Evolutionary conservation across 192 early-diverging fungal species (phyloP), one percentile per base, ranked within the genome.

Genomic region (Rhizophagus sp.): DNA sequence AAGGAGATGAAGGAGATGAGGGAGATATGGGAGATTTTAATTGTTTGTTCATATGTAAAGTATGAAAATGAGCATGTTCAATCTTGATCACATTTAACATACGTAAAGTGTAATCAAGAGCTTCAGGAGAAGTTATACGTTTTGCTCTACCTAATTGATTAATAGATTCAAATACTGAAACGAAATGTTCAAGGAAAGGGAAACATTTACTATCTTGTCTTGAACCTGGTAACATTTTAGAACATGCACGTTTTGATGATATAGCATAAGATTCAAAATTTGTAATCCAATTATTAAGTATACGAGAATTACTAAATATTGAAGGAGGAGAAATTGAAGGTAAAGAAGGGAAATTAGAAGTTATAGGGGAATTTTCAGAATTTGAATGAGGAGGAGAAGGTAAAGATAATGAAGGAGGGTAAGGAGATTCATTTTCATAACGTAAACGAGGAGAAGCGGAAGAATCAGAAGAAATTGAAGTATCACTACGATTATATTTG

Each of bases 51-150:
- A 44, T 41, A 2, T 70, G 68, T 61, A 75, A 62, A 49, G 24
- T 61, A 30, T 75, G 73, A 75, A 10, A 75, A 36, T 75, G 73
- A 5, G 73, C 24, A 75, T 75, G 73, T 33, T 75, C 73, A 30
- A 75, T 22, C 39, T 75, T 75, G 49, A 75, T 75, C 2, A 75
- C 73, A 34, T 75, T 75, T 75, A 75, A 75, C 73, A 75, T 75
- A 30, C 73, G 44, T 9, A 75, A 52, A 9, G 73, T 39, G 25
- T 52, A 57, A 75, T 75, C 73, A n/a, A 75, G 49, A 61, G 33
- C 30, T 17, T 75, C 73, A 11, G 44, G 24, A 1, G 73, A 75
- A 22, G 10, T 57, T 25, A 75, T 57, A 57, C 6, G 19, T 57
- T 33, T 61, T 13, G 17, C 11, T 75, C 25, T 30, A 52, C 49